Base-by-base conservation (phyloP, 2,329 filamentous ascomycete species). In the Penicillium sp. region DNA sequence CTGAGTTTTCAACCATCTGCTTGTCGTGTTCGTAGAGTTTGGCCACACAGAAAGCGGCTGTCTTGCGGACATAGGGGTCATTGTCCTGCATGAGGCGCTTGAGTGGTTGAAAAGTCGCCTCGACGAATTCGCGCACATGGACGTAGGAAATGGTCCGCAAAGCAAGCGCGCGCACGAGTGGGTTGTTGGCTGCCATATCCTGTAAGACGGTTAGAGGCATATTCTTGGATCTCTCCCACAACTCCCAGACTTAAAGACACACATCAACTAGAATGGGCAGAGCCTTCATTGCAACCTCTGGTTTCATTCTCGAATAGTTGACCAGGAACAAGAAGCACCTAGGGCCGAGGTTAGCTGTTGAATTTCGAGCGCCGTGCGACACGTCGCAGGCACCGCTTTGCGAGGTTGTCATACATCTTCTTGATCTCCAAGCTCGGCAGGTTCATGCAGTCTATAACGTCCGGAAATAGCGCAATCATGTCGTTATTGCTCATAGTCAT, bases 401-500 rank as follows among this genome's bases (percentile, higher is more conserved):
- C 9, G 39, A 35, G 38, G 29, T 23, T 15, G 10, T 9, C 31
- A 28, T 77, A 96, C 93, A 98, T 98, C 80, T 98, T 98, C 81
- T 98, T 98, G 74, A 98, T 96, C 74, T 98, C 93, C 69, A 98
- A 76, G 64, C 88, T 95, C 45, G 86, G 87, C 55, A 98, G 88
- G 62, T 88, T 84, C 93, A 98, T 98, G 78, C 92, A 97, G 55
- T 79, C 84, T 61, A 98, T 88, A 52, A 98, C 87, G 68, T 98
- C 93, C 15, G 92, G 90, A 63, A 98, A 98, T 45, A 98, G 78
- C 33, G 89, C 90, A 47, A 97, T 87, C 93, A 98, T 98, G 72
- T 98, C 93, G 67, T 97, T 98, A 75, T 98, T 98, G 81, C 92
- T 97, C 93, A 98, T 98, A 58, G 93, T 98, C 93, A 98, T 98